These are phyloP conservation scores for Vaccinium corymbosum DNA, from an alignment of 148 eudicot species.

Conservation along the genomic window DNA sequence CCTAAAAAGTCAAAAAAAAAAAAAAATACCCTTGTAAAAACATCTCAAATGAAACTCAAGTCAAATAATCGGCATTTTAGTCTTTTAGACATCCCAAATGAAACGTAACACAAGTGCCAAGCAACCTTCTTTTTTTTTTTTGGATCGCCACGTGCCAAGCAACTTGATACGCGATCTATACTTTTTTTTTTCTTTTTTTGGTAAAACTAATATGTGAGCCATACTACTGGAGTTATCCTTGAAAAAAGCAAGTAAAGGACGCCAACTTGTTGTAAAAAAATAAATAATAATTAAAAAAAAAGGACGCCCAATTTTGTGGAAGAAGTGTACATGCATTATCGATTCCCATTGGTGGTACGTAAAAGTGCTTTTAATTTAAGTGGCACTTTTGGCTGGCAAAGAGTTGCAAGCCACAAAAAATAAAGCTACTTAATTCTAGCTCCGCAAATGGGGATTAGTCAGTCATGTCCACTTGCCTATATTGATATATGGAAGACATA, in stretches of 20 bases:
- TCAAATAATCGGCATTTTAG: no score
- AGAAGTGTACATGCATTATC: neutral
- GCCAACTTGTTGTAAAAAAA: neutral
- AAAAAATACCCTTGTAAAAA: no score
- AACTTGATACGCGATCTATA: no score
- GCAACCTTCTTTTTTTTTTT: no score
- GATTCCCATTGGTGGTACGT: neutral
- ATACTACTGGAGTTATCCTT: neutral
- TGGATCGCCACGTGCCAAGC: no score
- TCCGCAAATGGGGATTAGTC: neutral
- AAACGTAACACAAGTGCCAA: no score
- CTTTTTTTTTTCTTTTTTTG: no score
- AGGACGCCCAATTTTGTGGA: neutral
- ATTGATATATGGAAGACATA: no score
- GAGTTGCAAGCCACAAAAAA: conserved; percentile 1
- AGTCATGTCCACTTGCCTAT: neutral
- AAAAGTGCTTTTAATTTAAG: neutral
- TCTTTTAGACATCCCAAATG: no score
- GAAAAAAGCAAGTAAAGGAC: neutral
- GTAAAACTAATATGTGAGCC: no score
- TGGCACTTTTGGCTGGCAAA: neutral
- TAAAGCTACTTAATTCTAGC: neutral
- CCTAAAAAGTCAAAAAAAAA: no score
- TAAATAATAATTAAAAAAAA: neutral
- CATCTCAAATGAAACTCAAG: no score